Base-by-base conservation (phyloP, 108 stramenopile species). In the Cyclostephanos invisitatus region DNA sequence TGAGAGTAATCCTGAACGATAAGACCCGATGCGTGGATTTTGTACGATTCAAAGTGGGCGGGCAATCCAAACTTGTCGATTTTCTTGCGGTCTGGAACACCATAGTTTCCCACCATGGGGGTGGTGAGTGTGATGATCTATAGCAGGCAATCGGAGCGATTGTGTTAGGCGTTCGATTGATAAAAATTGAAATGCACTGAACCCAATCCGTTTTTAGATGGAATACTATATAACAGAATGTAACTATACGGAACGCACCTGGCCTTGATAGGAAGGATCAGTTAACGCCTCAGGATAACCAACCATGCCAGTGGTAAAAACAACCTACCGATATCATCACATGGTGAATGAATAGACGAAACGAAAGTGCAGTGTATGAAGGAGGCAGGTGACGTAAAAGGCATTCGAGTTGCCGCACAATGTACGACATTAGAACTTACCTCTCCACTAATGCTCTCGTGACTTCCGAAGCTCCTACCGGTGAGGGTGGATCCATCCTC, bases 281-380 rank as follows among this genome's bases (percentile, higher is more conserved):
- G 98, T 99, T 79, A 99, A 88, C 49, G 90, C 86, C 74, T 99
- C 98, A 25, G 97, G 96, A 85, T 99, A 99, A 58, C 98, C 98
- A 17, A 99, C 98, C 98, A 99, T 99, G 64, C 97, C 97, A 1
- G 98, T 99, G 65, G 97, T 95, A 83, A 99, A 99, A 50, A 99
- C 98, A 55, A 99, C 97, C 93, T 99, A 84, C 14, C 3, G 37
- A 15, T 42, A 62, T n/a, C 32, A 37, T 21, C 50, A 28, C 22
- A 28, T 40, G 20, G 40, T 46, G 22, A 18, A 44, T 25, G 36
- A 72, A 67, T 46, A 20, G 29, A 38, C 20, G n/a, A 60, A 18
- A 22, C 38, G 62, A 40, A 28, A 68, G 21, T 63, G 47, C 0
- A 40, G 25, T 62, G 21, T 60, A 65, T 29, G 37, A 57, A 61